Evolutionary conservation across 139 green algal species (phyloP).

Genomic region (Coccomyxa sp.): DNA sequence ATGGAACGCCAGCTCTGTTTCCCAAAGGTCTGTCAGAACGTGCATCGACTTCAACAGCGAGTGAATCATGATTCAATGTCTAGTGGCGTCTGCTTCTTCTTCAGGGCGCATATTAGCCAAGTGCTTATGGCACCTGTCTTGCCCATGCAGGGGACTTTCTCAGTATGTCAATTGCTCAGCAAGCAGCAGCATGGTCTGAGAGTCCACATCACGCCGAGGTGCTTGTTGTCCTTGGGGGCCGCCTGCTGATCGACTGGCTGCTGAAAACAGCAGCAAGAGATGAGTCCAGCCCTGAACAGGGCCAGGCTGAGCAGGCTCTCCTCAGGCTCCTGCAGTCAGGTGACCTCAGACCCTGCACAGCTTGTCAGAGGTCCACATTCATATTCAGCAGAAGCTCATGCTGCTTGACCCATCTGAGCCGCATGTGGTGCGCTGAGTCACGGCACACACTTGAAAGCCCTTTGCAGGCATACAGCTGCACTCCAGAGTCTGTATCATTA

Average conservation of each 20-base stretch:
- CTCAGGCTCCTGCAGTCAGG: constrained; percentile 12
- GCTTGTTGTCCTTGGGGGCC: constrained; percentile 32
- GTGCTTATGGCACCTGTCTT: too few relatives aligned
- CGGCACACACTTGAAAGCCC: background rate
- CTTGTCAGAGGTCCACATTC: background rate
- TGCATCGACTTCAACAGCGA: background rate
- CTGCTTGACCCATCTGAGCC: background rate
- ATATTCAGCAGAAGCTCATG: background rate
- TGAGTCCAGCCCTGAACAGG: constrained; percentile 10
- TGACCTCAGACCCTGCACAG: background rate
- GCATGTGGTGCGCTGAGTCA: background rate
- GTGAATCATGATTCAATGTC: background rate
- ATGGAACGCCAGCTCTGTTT: background rate
- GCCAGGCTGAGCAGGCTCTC: constrained; percentile 21
- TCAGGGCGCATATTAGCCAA: background rate
- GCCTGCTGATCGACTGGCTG: constrained; percentile 44
- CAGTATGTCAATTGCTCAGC: background rate
- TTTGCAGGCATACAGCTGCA: too few relatives aligned
- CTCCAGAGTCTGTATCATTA: too few relatives aligned
- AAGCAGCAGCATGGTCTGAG: background rate
- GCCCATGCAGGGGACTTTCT: too few relatives aligned
- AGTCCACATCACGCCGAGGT: background rate
- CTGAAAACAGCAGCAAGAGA: constrained; percentile 15
- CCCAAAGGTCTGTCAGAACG: background rate
- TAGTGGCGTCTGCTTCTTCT: background rate